Base-by-base conservation (phyloP, 192 early-diverging fungal genomes). In the Helicostylum pulchrum region DNA sequence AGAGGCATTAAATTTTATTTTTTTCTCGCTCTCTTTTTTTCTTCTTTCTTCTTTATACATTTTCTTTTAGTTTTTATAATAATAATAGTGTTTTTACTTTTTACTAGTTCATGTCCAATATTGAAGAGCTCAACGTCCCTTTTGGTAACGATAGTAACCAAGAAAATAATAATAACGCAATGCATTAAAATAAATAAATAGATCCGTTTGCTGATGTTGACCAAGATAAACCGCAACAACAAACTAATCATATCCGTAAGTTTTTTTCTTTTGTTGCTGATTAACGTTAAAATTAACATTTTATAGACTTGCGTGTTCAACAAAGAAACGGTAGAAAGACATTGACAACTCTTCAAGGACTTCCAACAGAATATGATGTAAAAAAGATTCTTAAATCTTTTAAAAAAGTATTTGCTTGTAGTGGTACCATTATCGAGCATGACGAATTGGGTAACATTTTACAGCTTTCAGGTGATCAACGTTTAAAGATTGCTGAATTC, bases 311-410 rank as follows among this genome's bases (percentile, higher is more conserved):
- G 69, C 94, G 96, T 77, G 90, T 98, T 66, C 94, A 95, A 77
- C 94, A 94, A 76, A 89, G 94, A 68, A 95, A 94, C 79, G 94
- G 94, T 65, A 87, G 92, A 75, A 98, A 98, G 84, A 95, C 94
- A 49, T 75, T 95, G 65, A 97, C 96, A 15, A 96, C 96, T 45
- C 83, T 98, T 56, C 91, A 94, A 73, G 96, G 96, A 43, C 81
- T 98, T 32, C 86, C 91, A 43, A 77, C 76, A 23, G 88, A 90
- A 61, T 83, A 94, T 64, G 94, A 96, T 75, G 81, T 85, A 68
- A 95, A 96, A 80, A 83, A 83, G 62, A 77, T 98, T 66, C 80
- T 97, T 71, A 98, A 97, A 79, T 90, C 88, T 48, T 94, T 98
- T 75, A 98, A 95, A 83, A 95, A 95, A 82, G 82, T 88, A 34